These are phyloP conservation scores for Xylaria sp. DNA, from an alignment of 2,329 filamentous ascomycete species.

Conservation along the genomic window DNA sequence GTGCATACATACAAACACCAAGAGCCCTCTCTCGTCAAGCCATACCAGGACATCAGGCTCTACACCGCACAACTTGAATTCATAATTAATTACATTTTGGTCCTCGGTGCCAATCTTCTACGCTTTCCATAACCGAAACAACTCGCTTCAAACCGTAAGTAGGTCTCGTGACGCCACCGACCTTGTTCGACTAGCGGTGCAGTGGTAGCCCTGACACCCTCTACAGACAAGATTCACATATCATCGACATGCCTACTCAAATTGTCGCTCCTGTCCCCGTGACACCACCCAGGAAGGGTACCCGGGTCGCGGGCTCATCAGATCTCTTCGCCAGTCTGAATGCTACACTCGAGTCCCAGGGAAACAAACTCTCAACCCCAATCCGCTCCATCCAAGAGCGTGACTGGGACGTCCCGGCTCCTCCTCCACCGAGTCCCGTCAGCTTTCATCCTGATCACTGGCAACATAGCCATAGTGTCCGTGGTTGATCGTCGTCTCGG, in stretches of 20 bases:
- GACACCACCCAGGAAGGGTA: constrained; percentile 58
- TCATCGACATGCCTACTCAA: constrained; percentile 57
- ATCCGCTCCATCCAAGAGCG: constrained; percentile 65
- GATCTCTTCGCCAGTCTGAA: constrained; percentile 66
- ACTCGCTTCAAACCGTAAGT: constrained; percentile 23
- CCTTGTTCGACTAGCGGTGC: neutral
- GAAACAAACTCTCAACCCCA: constrained; percentile 57
- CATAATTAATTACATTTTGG: constrained; percentile 24
- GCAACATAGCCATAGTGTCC: constrained; percentile 54
- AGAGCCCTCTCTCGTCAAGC: neutral
- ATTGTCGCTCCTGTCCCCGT: constrained; percentile 61
- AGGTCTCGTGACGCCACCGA: neutral
- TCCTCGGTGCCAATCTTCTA: constrained; percentile 10
- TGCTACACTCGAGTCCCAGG: constrained; percentile 60
- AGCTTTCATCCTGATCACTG: constrained; percentile 69
- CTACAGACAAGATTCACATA: constrained; percentile 19
- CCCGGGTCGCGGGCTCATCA: constrained; percentile 59
- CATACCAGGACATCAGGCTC: constrained; percentile 26
- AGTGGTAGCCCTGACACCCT: constrained; percentile 13
- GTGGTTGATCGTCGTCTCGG: constrained; percentile 45
- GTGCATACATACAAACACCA: constrained; percentile 11
- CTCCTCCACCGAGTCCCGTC: constrained; percentile 72
- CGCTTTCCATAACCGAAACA: neutral
- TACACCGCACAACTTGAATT: constrained; percentile 19
- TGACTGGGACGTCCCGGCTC: constrained; percentile 73